phyloP scores from a whole-genome alignment of 768 basidiomycete species.

The Suillus hirtellus region DNA sequence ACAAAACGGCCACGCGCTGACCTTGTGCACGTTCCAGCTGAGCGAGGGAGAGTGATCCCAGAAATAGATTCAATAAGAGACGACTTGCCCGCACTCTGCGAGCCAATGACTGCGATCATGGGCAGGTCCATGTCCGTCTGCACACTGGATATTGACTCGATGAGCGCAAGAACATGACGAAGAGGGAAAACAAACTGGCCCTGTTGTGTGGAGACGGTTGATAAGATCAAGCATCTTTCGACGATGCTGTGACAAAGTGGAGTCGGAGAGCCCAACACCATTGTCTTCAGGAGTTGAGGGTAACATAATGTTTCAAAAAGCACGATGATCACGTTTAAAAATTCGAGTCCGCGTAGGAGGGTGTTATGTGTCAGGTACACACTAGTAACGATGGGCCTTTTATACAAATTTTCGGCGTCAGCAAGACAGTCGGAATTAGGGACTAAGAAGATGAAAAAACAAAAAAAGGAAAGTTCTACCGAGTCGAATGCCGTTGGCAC shows the following conservation, averaged over 20 bases:
- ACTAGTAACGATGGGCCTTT: background rate
- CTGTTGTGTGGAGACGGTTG: constrained; percentile 61
- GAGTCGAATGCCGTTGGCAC: background rate
- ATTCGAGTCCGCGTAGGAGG: background rate
- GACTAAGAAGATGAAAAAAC: background rate
- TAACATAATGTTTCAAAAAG: background rate
- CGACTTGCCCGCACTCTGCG: constrained; percentile 75
- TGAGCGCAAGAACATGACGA: constrained; percentile 5
- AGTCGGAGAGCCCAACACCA: constrained; percentile 55
- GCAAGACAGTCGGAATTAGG: background rate
- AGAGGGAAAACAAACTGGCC: constrained; percentile 37
- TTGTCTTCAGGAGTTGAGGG: constrained; percentile 6
- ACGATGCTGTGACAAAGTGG: constrained; percentile 40
- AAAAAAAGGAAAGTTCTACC: background rate
- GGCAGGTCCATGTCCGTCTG: constrained; percentile 73
- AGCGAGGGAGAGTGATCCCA: constrained; percentile 67
- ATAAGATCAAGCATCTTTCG: constrained; percentile 58
- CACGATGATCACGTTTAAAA: background rate
- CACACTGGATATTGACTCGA: constrained; percentile 41
- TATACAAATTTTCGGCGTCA: background rate
- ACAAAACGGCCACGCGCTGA: constrained; percentile 20
- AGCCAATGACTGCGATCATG: constrained; percentile 71
- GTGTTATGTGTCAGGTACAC: background rate
- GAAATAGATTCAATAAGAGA: constrained; percentile 79
- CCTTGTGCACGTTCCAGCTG: constrained; percentile 79